A percentile compares a stretch with the other conserved stretches of the same genome.
phyloP scores from a whole-genome alignment of 2,329 filamentous ascomycete genomes.

The Pseudocercospora ulei region DNA sequence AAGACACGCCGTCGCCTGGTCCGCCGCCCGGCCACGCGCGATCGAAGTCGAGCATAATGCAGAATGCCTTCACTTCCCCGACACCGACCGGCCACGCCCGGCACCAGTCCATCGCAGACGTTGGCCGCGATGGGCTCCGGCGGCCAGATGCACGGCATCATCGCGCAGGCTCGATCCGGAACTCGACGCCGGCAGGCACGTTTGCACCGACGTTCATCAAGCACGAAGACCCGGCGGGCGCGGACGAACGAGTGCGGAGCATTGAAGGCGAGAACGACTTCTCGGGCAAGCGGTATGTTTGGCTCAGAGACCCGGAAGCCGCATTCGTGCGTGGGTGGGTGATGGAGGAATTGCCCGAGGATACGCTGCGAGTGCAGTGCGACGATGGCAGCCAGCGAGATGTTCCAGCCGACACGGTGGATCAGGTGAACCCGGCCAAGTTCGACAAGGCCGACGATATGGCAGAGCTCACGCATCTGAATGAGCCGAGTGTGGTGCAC shows the following conservation, averaged over 20 bases:
- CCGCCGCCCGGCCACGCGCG: conserved; percentile 46
- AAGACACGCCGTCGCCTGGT: conserved; percentile 56
- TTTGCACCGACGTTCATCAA: conserved; percentile 97
- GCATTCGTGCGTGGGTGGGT: conserved; percentile 93
- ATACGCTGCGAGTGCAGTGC: conserved; percentile 73
- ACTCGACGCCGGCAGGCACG: conserved; percentile 60
- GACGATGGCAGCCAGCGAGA: conserved; percentile 88
- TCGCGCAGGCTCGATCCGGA: conserved; percentile 51
- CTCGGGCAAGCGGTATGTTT: conserved; percentile 95
- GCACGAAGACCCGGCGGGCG: conserved; percentile 60
- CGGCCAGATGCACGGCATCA: conserved; percentile 32
- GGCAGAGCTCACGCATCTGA: conserved; percentile 95
- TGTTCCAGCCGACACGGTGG: conserved; percentile 74
- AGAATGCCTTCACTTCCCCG: conserved; percentile 48
- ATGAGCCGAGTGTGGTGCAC: conserved; percentile 95
- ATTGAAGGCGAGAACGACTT: conserved; percentile 98
- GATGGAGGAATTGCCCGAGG: conserved; percentile 63
- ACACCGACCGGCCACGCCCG: conserved; percentile 49
- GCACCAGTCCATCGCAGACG: conserved; percentile 54
- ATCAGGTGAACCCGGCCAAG: conserved; percentile 98
- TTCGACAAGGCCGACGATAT: conserved; percentile 99
- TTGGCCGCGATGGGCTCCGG: conserved; percentile 33
- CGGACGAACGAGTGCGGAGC: conserved; percentile 50
- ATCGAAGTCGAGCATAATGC: conserved; percentile 67
- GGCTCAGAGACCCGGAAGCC: conserved; percentile 75